Evolutionary conservation across 2,329 filamentous ascomycete genomes (phyloP).

Genomic region (Fusarium torulosum): DNA sequence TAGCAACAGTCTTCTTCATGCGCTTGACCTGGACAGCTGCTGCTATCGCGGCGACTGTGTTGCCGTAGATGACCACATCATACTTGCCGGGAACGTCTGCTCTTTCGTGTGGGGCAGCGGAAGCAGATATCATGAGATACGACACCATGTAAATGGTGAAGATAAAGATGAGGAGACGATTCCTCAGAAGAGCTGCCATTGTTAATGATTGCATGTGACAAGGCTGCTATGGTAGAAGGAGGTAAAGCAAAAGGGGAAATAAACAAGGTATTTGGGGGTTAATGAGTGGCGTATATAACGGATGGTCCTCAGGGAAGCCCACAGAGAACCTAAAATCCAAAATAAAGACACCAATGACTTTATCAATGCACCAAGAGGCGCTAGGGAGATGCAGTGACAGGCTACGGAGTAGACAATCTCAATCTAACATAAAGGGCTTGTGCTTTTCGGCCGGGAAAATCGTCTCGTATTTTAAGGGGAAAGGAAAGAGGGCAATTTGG

Average conservation of each 20-base stretch:
- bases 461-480: slow-evolving; percentile 28
- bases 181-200: slow-evolving; percentile 26
- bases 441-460: neutral
- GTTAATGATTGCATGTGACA: slow-evolving; percentile 15
- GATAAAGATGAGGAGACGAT: slow-evolving; percentile 21
- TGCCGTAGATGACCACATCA: slow-evolving; percentile 43
- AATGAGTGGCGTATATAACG: slow-evolving; percentile 14
- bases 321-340: neutral
- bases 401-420: neutral
- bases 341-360: slow-evolving; percentile 4
- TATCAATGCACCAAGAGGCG: neutral
- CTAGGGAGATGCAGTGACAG: neutral
- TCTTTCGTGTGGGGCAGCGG: slow-evolving; percentile 27
- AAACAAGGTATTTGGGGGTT: slow-evolving; percentile 2
- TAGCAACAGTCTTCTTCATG: slow-evolving; percentile 40
- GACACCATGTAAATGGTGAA: slow-evolving; percentile 37
- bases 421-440: neutral
- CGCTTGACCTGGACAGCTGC: slow-evolving; percentile 36
- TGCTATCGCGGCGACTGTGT: slow-evolving; percentile 40
- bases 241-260: neutral
- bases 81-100: slow-evolving; percentile 18
- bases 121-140: slow-evolving; percentile 27
- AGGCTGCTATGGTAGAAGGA: neutral
- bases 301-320: neutral
- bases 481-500: slow-evolving; percentile 19